A percentile compares a stretch with the other conserved stretches of the same genome.
phyloP scores from a whole-genome alignment of 164 flowering plant species.

The Cinnamomum micranthum region DNA sequence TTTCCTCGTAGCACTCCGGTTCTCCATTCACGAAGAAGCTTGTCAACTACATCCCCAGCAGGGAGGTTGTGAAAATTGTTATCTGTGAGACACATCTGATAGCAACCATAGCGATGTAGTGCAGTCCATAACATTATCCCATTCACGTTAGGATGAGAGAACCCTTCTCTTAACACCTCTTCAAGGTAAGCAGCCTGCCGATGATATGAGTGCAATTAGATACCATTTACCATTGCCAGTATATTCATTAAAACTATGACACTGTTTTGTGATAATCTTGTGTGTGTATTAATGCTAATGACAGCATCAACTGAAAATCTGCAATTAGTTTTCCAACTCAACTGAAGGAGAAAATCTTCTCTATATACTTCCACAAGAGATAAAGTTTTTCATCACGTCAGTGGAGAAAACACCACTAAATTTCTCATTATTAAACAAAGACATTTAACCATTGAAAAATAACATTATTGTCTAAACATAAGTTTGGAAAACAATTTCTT shows the following conservation, averaged over 20 bases:
- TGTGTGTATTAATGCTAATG: background rate
- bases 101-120: constrained; percentile 47
- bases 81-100: constrained; percentile 72
- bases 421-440: too few relatives aligned
- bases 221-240: background rate
- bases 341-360: background rate
- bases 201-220: too few relatives aligned
- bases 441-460: too few relatives aligned
- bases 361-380: background rate
- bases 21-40: constrained; percentile 43
- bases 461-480: too few relatives aligned
- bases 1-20: constrained; percentile 10
- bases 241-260: background rate
- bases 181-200: constrained; percentile 51
- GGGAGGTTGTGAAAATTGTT: constrained; percentile 59
- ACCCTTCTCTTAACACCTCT: constrained; percentile 49
- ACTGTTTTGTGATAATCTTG: background rate
- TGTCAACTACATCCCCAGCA: constrained; percentile 73
- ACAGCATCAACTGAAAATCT: background rate
- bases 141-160: constrained; percentile 48
- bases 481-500: too few relatives aligned
- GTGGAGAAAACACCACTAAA: too few relatives aligned
- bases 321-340: too few relatives aligned
- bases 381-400: too few relatives aligned
- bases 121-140: constrained; percentile 75